Base-by-base conservation (phyloP, 805 yeast species). In the Saturnispora ahearnii region DNA sequence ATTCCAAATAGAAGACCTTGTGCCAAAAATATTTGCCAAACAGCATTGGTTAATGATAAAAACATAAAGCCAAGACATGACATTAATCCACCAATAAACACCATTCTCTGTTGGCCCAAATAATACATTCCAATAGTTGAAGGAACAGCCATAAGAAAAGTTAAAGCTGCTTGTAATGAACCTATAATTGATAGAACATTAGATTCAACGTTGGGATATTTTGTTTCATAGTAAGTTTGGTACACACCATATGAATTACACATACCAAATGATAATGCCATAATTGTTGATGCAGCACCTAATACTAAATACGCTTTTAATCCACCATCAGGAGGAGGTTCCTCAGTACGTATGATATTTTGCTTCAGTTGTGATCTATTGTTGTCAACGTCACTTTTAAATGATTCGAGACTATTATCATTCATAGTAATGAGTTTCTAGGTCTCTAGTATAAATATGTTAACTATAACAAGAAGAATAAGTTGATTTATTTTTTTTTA, bases 1-100 rank as follows among this genome's bases (percentile, higher is more conserved):
- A 75, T 57, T 12, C 87, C 84, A 49, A 74, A 75, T 55, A 84
- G 59, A 2, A 82, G 62, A 9, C 91, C 90, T 62, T 84, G 90
- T 9, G 87, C 76, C 28, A 82, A 61, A 58, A 77, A 82, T 3
- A 84, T 57, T 58, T 84, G 83, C 87, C 88, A 83, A n/a, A 77
- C 58, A 18, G 70, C 62, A 8, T 70, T 74, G 1, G 83, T 65
- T 52, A 73, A 75, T 5, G 83, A 74, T 3, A 88, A 83, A 57
- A 83, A 60, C 57, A 84, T 61, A 48, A 73, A 73, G 1, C 77
- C 74, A 6, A 71, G 62, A 24, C 73, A 64, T 57, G 73, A 72
- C 33, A 76, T 55, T 1, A 66, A 38, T 10, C 75, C 68, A 0
- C 84, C 85, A 5, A 69, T 28, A 2, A 63, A 54, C 2, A 73